Evolutionary conservation across 352 stramenopile species (phyloP), one percentile per base, ranked within the genome.

Genomic region (Thalassiosira allenii): DNA sequence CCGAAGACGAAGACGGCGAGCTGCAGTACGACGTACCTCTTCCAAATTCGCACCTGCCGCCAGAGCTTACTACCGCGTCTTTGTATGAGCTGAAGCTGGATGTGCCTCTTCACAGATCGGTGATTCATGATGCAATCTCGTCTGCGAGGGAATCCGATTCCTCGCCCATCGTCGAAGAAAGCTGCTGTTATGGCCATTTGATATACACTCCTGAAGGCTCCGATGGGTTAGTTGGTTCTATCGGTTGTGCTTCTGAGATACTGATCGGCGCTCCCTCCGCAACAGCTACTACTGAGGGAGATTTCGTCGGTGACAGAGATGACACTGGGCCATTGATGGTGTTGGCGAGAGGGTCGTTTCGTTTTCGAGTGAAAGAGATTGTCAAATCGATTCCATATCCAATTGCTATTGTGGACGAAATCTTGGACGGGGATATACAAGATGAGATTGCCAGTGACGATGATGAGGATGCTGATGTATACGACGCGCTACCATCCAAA

Each of bases 281-380:
- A 4, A 47, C 41, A 25, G 69, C 68, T 37, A 41, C 22, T 6
- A 33, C 62, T 72, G 49, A 53, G 47, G 14, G 41, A 62, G 25
- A 1, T 22, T 2, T 54, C 23, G 49, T 58, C 3, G 44, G 71
- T 51, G 56, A 64, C 56, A 49, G 59, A 43, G 64, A 89, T n/a
- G 58, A 76, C 61, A 76, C 70, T 59, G 78, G 78, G 44, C 58
- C 81, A 40, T 81, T 87, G 3, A 75, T 77, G n/a, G 73, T 93
- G 54, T 63, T 92, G 11, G 87, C 76, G 64, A 44, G 80, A 25
- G 87, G 89, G 41, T 73, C 58, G 0, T 94, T 82, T 81, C 79
- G 89, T 51, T 93, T 92, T 68, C 63, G 87, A 25, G 88, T 94
- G n/a, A 91, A 87, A 27, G 78, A 92, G 79, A 66, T 94, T 5